Conservation (phyloP, 257 asterid species). For the Parsonsia alboflavescens region DNA sequence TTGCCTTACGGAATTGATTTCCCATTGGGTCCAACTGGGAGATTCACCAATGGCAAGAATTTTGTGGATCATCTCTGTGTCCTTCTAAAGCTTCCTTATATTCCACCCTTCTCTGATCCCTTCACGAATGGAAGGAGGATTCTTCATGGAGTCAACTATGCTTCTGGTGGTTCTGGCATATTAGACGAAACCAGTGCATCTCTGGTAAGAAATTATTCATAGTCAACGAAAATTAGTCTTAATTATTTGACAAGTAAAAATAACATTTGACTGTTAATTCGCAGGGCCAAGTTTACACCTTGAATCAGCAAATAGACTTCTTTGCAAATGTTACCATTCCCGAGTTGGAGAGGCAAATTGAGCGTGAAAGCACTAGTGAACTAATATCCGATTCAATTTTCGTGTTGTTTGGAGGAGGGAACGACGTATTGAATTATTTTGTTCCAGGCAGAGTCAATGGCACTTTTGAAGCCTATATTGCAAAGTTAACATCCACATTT, state of each 20-base stretch:
- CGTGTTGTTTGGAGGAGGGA: slow-evolving; percentile 67
- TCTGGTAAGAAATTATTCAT: slow-evolving; percentile 32
- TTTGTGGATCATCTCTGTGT: slow-evolving; percentile 55
- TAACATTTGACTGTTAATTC: neutral
- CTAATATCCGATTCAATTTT: slow-evolving; percentile 37
- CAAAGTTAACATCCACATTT: slow-evolving; percentile 36
- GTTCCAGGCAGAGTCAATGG: slow-evolving; percentile 31
- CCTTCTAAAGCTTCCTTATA: slow-evolving; percentile 33
- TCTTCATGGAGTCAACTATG: slow-evolving; percentile 61
- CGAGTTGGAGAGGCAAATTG: slow-evolving; percentile 41
- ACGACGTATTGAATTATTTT: slow-evolving; percentile 61
- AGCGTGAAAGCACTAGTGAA: neutral
- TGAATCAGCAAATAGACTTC: slow-evolving; percentile 53
- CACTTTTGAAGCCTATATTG: slow-evolving; percentile 47
- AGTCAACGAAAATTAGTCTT: too few species aligned
- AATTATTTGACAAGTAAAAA: too few species aligned
- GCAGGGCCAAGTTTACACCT: slow-evolving; percentile 52
- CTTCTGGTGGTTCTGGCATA: slow-evolving; percentile 84
- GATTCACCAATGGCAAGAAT: slow-evolving; percentile 68
- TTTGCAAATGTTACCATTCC: slow-evolving; percentile 53
- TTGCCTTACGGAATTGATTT: slow-evolving; percentile 70
- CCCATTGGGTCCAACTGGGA: slow-evolving; percentile 54
- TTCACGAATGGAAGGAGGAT: slow-evolving; percentile 45
- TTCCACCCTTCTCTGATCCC: slow-evolving; percentile 70
- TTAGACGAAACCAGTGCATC: slow-evolving; percentile 54